These are phyloP conservation scores for Colletotrichum cuscutae DNA, from an alignment of 2,329 filamentous ascomycete species.

Conservation along the genomic window DNA sequence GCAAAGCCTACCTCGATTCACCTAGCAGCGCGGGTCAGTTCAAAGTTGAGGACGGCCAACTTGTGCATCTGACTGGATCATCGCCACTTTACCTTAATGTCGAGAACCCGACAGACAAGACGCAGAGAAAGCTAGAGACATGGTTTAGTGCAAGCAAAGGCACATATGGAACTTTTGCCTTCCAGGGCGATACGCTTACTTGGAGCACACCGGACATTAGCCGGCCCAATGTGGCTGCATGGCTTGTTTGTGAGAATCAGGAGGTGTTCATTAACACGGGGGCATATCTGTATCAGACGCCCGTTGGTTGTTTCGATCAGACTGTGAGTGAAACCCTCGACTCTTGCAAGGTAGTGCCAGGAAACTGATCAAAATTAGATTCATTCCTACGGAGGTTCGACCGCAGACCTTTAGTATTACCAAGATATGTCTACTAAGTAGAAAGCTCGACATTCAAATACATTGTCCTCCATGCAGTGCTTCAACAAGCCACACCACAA, in stretches of 20 bases:
- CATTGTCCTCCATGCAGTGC: neutral
- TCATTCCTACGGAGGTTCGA: constrained; percentile 34
- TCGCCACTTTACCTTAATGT: constrained; percentile 58
- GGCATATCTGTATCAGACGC: constrained; percentile 67
- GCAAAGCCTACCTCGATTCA: constrained; percentile 60
- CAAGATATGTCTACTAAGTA: neutral
- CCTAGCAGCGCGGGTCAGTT: constrained; percentile 67
- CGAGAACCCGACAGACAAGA: constrained; percentile 55
- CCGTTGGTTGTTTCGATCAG: constrained; percentile 66
- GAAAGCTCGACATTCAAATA: neutral
- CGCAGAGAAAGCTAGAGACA: constrained; percentile 59
- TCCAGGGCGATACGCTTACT: constrained; percentile 66
- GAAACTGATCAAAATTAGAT: constrained; percentile 18
- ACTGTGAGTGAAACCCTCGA: constrained; percentile 53
- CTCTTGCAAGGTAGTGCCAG: too few species aligned
- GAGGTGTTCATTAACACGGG: constrained; percentile 68
- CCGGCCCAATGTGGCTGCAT: constrained; percentile 66
- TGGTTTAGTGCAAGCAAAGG: constrained; percentile 62
- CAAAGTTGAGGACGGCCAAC: constrained; percentile 64
- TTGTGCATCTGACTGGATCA: constrained; percentile 59
- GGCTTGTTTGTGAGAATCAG: constrained; percentile 66
- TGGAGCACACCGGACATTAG: constrained; percentile 61
- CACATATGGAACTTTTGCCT: constrained; percentile 65
- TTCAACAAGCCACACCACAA: neutral
- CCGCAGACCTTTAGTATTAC: constrained; percentile 20